phyloP scores from a whole-genome alignment of 2,329 filamentous ascomycete species.

The Epichloe hybrida region DNA sequence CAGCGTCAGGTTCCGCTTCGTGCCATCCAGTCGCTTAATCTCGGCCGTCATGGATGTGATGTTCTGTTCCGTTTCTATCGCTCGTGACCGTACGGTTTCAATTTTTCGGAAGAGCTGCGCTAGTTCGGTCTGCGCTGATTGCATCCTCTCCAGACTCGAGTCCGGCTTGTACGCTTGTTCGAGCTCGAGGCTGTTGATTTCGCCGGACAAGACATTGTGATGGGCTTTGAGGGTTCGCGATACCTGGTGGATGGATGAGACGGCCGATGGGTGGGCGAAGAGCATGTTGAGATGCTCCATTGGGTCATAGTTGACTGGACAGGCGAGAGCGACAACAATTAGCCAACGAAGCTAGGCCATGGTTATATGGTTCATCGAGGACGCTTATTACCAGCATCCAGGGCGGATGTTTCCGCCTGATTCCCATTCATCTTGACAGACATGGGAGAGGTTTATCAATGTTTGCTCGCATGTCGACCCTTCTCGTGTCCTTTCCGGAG shows the following conservation, averaged over 20 bases:
- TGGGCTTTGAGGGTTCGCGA: slow-evolving; percentile 60
- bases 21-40: slow-evolving; percentile 92
- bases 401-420: slow-evolving; percentile 22
- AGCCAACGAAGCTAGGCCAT: neutral
- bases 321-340: neutral
- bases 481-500: neutral
- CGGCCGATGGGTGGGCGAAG: slow-evolving; percentile 78
- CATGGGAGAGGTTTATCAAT: neutral
- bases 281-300: slow-evolving; percentile 86
- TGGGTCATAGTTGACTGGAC: slow-evolving; percentile 69
- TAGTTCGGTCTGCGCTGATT: slow-evolving; percentile 79
- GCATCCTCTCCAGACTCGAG: slow-evolving; percentile 81
- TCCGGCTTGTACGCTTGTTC: slow-evolving; percentile 75
- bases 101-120: slow-evolving; percentile 87
- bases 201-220: slow-evolving; percentile 68
- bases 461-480: neutral
- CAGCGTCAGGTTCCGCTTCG: slow-evolving; percentile 88
- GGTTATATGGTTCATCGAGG: neutral
- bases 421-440: slow-evolving; percentile 26
- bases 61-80: slow-evolving; percentile 82
- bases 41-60: slow-evolving; percentile 99
- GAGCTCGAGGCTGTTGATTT: slow-evolving; percentile 61
- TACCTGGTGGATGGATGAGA: slow-evolving; percentile 62
- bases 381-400: slow-evolving; percentile 32
- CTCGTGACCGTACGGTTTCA: slow-evolving; percentile 78